phyloP scores from a whole-genome alignment of 2,329 filamentous ascomycete species.

The Aspergillus uvarum region DNA sequence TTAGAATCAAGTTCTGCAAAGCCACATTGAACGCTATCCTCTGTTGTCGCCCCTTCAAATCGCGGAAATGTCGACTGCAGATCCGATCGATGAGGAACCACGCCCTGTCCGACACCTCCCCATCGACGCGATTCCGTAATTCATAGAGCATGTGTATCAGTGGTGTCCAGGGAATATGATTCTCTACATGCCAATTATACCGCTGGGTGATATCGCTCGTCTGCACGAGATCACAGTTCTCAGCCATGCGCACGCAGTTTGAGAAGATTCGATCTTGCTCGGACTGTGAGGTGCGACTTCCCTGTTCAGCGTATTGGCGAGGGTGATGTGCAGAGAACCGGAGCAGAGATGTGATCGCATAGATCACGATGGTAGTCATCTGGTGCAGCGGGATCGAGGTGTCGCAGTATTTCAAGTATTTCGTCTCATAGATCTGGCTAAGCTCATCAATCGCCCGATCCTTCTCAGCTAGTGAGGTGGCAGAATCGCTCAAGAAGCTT shows the following conservation, averaged over 20 bases:
- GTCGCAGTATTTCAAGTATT: conserved; percentile 40
- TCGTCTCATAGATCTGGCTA: conserved; percentile 36
- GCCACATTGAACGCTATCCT: conserved; percentile 24
- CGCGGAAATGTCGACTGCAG: conserved; percentile 41
- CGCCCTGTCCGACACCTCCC: conserved; percentile 37
- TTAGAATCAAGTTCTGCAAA: conserved; percentile 27
- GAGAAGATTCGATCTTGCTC: conserved; percentile 31
- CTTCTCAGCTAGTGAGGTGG: conserved; percentile 22
- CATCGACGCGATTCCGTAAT: conserved; percentile 38
- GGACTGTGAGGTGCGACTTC: conserved; percentile 15
- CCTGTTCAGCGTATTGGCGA: conserved; percentile 30
- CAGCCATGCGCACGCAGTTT: conserved; percentile 37
- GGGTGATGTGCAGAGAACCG: conserved; percentile 50
- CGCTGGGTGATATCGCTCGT: conserved; percentile 40
- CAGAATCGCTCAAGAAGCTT: conserved; percentile 22
- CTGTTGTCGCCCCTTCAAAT: conserved; percentile 14
- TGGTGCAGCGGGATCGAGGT: conserved; percentile 45
- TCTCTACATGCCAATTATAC: conserved; percentile 49
- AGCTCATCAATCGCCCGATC: conserved; percentile 36
- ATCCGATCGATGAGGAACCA: conserved; percentile 50
- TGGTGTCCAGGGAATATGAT: conserved; percentile 54
- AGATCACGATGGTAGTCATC: conserved; percentile 46
- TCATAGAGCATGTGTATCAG: conserved; percentile 52
- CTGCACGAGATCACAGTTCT: conserved; percentile 25
- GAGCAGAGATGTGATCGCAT: conserved; percentile 45